Base-by-base conservation (phyloP, 164 flowering plant species). In the Aristolochia fimbriata region DNA sequence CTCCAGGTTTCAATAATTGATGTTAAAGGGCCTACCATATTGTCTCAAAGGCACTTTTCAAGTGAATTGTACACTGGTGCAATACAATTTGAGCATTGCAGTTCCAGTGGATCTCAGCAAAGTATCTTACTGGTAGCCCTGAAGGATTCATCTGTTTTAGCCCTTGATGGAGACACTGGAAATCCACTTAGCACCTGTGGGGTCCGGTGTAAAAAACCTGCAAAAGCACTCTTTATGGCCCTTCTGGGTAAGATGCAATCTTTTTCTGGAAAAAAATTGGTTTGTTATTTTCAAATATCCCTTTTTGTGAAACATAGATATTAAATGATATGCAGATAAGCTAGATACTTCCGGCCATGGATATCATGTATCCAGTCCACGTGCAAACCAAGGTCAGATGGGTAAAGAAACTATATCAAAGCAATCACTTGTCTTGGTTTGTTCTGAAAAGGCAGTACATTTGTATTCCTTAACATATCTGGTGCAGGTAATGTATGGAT, bases 391-490 rank as follows among this genome's bases (percentile, higher is more conserved):
- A 37, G 43, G 10, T 7, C 43, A 37, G 43, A 37, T 37, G 43
- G 53, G 30, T 50, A 81, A 80, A 59, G 76, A 76, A 63, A 37
- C 50, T 0, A 19, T 59, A 63, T 55, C 73, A 55, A 83, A 82
- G 69, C 79, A 76, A 67, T 65, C 60, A 22, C 61, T 57, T 53
- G 14, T 87, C 14, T 63, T 92, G 75, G 68, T 87, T 6, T 92
- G 96, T 69, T 81, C 91, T 14, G 98, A 92, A 71, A 92, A 84
- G 75, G 84, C 96, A 61, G 79, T 60, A 4, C 87, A 86, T 69
- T 65, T 84, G 41, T 88, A 87, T 63, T 92, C 96, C 57, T 74
- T 89, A 45, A 41, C 17, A 45, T 89, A 85, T 68, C 72, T 70
- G 19, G 68, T 85, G 65, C 91, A 87, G 92, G 97, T 85, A 79